Percentiles rank a stretch among this genome's conserved stretches.
These are phyloP conservation scores for Starmera quercuum DNA, from an alignment of 805 yeast genomes.

Conservation along the genomic window DNA sequence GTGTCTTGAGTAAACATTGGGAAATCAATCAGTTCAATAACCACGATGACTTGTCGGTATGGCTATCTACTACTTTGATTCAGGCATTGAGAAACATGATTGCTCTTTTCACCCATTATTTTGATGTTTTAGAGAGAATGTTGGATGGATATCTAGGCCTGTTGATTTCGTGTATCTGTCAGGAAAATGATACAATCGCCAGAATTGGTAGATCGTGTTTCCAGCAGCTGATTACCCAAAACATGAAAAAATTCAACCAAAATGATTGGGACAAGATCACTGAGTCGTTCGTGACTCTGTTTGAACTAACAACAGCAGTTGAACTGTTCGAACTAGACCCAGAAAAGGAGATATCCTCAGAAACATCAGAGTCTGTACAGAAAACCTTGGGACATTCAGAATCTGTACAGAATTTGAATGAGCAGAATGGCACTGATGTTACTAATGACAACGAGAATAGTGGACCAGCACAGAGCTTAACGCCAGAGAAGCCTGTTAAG, in stretches of 20 bases:
- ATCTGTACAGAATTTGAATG: slow-evolving; percentile 3
- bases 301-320: slow-evolving; percentile 76
- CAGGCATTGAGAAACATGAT: slow-evolving; percentile 91
- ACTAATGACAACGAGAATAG: slow-evolving; percentile 25
- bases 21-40: slow-evolving; percentile 56
- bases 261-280: slow-evolving; percentile 73
- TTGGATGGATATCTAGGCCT: slow-evolving; percentile 73
- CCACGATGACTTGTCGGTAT: slow-evolving; percentile 84
- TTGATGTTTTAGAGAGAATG: slow-evolving; percentile 65
- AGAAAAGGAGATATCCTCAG: slow-evolving; percentile 11
- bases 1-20: slow-evolving; percentile 70
- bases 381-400: neutral
- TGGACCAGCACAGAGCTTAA: slow-evolving; percentile 17
- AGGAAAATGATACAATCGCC: slow-evolving; percentile 94
- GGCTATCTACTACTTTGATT: slow-evolving; percentile 94
- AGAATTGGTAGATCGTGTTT: slow-evolving; percentile 90
- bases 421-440: slow-evolving; percentile 13
- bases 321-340: slow-evolving; percentile 63
- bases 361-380: neutral
- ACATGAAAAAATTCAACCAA: slow-evolving; percentile 52
- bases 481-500: neutral
- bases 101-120: slow-evolving; percentile 74
- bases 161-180: slow-evolving; percentile 83
- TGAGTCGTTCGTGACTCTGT: slow-evolving; percentile 57
- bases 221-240: slow-evolving; percentile 70